Evolutionary conservation across 345 rosid species (phyloP).

Genomic region (Excoecaria cochinchinensis): DNA sequence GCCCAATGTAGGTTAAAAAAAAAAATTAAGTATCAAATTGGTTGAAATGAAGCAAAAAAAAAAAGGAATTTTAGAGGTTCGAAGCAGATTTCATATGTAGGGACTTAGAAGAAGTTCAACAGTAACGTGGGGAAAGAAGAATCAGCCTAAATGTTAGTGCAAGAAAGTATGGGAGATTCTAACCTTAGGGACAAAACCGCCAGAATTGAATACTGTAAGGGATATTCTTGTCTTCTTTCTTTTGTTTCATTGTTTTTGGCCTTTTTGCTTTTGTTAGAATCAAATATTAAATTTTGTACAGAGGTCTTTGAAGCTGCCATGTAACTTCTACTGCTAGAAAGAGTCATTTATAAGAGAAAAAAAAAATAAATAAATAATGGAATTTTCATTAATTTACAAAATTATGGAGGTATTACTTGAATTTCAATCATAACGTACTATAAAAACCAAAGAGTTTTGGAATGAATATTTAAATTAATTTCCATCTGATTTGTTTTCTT

Average conservation of each 20-base stretch:
- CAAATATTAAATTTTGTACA: background rate
- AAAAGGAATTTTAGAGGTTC: conserved; percentile 11
- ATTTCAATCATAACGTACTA: too few relatives aligned
- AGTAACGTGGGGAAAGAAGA: background rate
- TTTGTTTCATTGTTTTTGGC: background rate
- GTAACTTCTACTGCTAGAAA: too few relatives aligned
- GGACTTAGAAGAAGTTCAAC: conserved; percentile 1
- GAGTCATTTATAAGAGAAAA: background rate
- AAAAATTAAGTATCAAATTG: too few relatives aligned
- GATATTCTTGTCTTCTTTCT: conserved; percentile 7
- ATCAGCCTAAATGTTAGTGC: conserved; percentile 34
- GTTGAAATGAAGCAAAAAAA: background rate
- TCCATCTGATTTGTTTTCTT: too few relatives aligned
- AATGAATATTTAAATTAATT: too few relatives aligned
- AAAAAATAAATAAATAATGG: background rate
- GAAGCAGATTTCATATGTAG: conserved; percentile 29
- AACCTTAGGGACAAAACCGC: background rate
- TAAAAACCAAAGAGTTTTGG: too few relatives aligned
- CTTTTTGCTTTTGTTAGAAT: background rate
- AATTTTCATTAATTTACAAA: too few relatives aligned
- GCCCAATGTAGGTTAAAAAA: background rate
- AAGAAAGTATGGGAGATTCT: background rate
- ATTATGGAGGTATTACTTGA: too few relatives aligned
- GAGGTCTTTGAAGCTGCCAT: too few relatives aligned
- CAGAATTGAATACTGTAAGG: background rate